phyloP scores from a whole-genome alignment of 2,329 filamentous ascomycete species.

The Onygena corvina region DNA sequence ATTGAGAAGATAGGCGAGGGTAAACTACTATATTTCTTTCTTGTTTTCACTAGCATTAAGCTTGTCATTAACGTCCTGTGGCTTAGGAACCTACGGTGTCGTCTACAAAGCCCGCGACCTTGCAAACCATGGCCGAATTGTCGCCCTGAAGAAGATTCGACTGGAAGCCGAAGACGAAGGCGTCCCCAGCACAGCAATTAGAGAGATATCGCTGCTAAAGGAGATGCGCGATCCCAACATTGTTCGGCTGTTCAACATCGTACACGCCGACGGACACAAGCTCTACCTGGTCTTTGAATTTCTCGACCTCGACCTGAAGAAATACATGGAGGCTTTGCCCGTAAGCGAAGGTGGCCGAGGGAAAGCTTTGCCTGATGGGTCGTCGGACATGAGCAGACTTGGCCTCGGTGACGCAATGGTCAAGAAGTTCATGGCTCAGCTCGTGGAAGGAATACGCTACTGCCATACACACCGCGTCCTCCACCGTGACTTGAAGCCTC shows the following conservation, averaged over 20 bases:
- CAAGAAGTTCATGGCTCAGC: slow-evolving; percentile 84
- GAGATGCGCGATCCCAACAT: slow-evolving; percentile 91
- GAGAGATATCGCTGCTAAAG: slow-evolving; percentile 86
- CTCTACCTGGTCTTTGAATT: slow-evolving; percentile 89
- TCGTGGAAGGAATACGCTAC: slow-evolving; percentile 73
- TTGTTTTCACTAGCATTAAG: not conserved
- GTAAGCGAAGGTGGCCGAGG: slow-evolving; percentile 73
- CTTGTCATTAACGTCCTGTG: not conserved
- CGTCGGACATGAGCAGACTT: slow-evolving; percentile 51
- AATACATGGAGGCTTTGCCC: slow-evolving; percentile 87
- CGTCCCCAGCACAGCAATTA: slow-evolving; percentile 82
- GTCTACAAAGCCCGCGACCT: slow-evolving; percentile 91
- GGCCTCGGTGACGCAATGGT: slow-evolving; percentile 70
- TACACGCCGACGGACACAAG: slow-evolving; percentile 89
- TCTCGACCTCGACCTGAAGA: slow-evolving; percentile 83
- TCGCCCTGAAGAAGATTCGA: slow-evolving; percentile 89
- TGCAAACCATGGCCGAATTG: slow-evolving; percentile 67
- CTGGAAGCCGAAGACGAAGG: slow-evolving; percentile 92
- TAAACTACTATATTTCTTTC: slow-evolving; percentile 31
- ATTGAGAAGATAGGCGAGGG: slow-evolving; percentile 94
- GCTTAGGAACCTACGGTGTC: slow-evolving; percentile 76
- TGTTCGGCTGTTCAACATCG: slow-evolving; percentile 77
- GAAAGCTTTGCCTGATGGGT: slow-evolving; percentile 70
- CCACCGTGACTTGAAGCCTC: slow-evolving; percentile 95
- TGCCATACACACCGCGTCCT: slow-evolving; percentile 81